A percentile compares a stretch with the other conserved stretches of the same genome.
Evolutionary conservation across 2,329 filamentous ascomycete genomes (phyloP).

Genomic region (Hypoxylon rubiginosum): DNA sequence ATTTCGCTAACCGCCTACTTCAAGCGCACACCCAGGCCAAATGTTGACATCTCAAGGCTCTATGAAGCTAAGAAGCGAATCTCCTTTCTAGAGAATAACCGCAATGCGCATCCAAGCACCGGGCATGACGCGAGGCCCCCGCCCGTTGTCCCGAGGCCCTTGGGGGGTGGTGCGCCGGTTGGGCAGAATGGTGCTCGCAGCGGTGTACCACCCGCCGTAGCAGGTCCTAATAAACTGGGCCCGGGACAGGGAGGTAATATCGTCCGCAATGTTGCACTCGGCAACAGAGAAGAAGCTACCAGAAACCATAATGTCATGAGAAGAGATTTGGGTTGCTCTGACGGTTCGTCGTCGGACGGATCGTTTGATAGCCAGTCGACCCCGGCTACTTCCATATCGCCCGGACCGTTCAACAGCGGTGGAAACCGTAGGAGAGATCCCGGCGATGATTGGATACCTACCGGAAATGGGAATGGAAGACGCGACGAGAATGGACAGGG

Average conservation of each 20-base stretch:
- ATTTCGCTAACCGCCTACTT: conserved; percentile 62
- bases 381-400: conserved; percentile 35
- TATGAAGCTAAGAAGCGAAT: conserved; percentile 39
- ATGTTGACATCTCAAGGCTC: conserved; percentile 48
- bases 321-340: conserved; percentile 36
- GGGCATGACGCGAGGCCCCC: neutral
- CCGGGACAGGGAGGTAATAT: neutral
- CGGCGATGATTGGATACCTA: neutral
- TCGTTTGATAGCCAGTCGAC: conserved; percentile 30
- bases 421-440: conserved; percentile 6
- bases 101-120: conserved; percentile 4
- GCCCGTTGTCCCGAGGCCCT: neutral
- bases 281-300: neutral
- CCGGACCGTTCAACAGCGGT: conserved; percentile 28
- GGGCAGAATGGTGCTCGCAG: conserved; percentile 9
- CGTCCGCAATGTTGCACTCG: neutral
- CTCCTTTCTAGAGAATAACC: conserved; percentile 10
- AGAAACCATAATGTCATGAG: conserved; percentile 20
- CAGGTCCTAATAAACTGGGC: conserved; percentile 1
- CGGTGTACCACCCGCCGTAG: neutral
- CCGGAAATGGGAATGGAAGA: conserved; percentile 6
- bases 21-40: conserved; percentile 55
- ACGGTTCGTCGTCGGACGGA: conserved; percentile 23
- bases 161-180: neutral
- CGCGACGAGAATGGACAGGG: conserved; percentile 4